These are phyloP conservation scores for Malassezia pachydermatis DNA, from an alignment of 1,284 basidiomycete genomes.

Conservation along the genomic window DNA sequence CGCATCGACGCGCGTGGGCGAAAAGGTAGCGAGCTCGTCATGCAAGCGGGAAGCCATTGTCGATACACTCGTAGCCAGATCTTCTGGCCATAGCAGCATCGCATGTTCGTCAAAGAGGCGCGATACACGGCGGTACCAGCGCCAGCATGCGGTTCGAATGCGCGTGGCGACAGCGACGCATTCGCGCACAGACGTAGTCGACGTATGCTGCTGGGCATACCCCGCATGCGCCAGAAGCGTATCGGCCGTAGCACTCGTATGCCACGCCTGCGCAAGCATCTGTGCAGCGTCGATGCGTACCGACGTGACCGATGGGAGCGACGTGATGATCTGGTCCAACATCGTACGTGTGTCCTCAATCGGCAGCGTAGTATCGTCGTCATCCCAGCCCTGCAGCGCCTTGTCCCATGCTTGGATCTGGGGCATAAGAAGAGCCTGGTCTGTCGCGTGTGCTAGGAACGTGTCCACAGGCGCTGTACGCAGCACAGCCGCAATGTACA, in stretches of 20 bases:
- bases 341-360: constrained; percentile 54
- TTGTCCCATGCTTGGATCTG: constrained; percentile 77
- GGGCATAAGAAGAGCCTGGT: constrained; percentile 73
- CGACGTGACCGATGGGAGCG: constrained; percentile 57
- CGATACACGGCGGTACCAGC: constrained; percentile 32
- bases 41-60: too few species aligned
- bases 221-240: constrained; percentile 39
- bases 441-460: constrained; percentile 57
- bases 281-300: constrained; percentile 39
- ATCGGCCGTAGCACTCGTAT: constrained; percentile 44
- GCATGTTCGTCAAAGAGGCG: constrained; percentile 82
- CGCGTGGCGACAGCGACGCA: background rate
- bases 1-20: too few species aligned
- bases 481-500: constrained; percentile 40
- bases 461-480: constrained; percentile 28
- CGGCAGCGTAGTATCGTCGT: constrained; percentile 70
- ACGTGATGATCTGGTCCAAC: constrained; percentile 33
- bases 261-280: constrained; percentile 37
- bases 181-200: constrained; percentile 20
- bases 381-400: constrained; percentile 6
- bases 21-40: too few species aligned
- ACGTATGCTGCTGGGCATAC: constrained; percentile 31
- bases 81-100: constrained; percentile 69
- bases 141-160: constrained; percentile 15
- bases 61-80: too few species aligned